These are phyloP conservation scores for Zasmidium citrigriseum DNA, from an alignment of 2,329 filamentous ascomycete species.

Conservation along the genomic window DNA sequence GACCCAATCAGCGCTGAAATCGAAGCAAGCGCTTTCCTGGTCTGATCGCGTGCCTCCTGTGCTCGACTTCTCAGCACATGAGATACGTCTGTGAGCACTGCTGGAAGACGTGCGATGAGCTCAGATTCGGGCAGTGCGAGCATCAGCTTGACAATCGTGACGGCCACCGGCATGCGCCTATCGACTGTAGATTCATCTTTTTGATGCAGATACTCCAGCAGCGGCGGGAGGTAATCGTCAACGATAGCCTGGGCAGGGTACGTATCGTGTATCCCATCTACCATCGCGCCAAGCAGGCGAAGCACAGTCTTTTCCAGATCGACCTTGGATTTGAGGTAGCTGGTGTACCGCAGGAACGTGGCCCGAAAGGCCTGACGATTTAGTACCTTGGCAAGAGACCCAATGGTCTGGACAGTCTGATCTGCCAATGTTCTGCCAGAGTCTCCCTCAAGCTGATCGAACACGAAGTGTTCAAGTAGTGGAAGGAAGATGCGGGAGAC, in stretches of 20 bases:
- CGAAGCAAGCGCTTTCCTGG: slow-evolving; percentile 81
- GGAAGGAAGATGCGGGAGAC: slow-evolving; percentile 86
- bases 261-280: slow-evolving; percentile 66
- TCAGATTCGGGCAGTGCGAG: slow-evolving; percentile 74
- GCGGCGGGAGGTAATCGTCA: slow-evolving; percentile 72
- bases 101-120: slow-evolving; percentile 73
- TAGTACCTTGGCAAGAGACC: slow-evolving; percentile 70
- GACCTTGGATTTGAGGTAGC: slow-evolving; percentile 76
- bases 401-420: slow-evolving; percentile 80
- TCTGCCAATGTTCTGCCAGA: slow-evolving; percentile 78
- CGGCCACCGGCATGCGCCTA: slow-evolving; percentile 83
- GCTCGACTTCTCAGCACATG: slow-evolving; percentile 89
- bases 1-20: slow-evolving; percentile 81
- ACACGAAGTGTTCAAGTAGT: slow-evolving; percentile 90
- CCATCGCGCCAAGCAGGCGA: slow-evolving; percentile 75
- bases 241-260: slow-evolving; percentile 50
- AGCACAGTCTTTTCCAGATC: slow-evolving; percentile 85
- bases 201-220: slow-evolving; percentile 84
- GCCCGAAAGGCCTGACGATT: slow-evolving; percentile 91
- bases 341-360: slow-evolving; percentile 78
- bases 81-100: slow-evolving; percentile 86
- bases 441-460: slow-evolving; percentile 78
- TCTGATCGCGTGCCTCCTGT: slow-evolving; percentile 86
- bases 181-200: slow-evolving; percentile 96
- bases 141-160: slow-evolving; percentile 85